Evolutionary conservation across 441 rosid species (phyloP).

Genomic region (Jatropha podagrica): DNA sequence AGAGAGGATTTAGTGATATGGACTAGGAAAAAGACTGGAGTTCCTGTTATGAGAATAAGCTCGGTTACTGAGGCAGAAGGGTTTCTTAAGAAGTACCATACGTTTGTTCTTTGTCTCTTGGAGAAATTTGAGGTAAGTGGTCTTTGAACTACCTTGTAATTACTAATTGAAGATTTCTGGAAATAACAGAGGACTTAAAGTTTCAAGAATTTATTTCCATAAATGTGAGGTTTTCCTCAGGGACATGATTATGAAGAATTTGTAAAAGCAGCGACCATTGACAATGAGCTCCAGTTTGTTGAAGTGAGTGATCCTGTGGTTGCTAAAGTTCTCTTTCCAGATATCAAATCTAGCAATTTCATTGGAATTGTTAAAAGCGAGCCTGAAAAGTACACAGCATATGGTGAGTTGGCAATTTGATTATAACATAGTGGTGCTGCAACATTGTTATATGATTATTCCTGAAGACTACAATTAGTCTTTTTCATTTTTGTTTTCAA

Average conservation of each 20-base stretch:
- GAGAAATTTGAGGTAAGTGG: constrained; percentile 65
- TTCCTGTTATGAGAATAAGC: constrained; percentile 52
- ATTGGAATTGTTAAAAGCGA: constrained; percentile 82
- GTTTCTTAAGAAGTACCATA: constrained; percentile 51
- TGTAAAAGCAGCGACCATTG: constrained; percentile 62
- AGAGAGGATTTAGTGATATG: constrained; percentile 82
- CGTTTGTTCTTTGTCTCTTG: constrained; percentile 62
- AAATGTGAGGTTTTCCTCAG: constrained; percentile 34
- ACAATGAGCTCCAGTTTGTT: constrained; percentile 78
- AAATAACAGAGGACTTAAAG: not conserved
- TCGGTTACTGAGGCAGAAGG: constrained; percentile 55
- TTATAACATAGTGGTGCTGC: not conserved
- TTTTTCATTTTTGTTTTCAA: not conserved
- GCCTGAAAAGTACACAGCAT: constrained; percentile 66
- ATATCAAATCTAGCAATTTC: constrained; percentile 42
- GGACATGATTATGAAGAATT: constrained; percentile 67
- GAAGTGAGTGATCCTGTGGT: constrained; percentile 47
- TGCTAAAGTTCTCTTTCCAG: constrained; percentile 71
- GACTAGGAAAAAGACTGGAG: constrained; percentile 84
- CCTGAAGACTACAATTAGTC: too few relatives aligned
- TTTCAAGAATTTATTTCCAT: not conserved
- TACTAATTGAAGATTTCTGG: not conserved
- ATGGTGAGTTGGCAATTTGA: constrained; percentile 51
- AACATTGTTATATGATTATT: too few relatives aligned
- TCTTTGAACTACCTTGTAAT: not conserved